Evolutionary conservation across 805 yeast species (phyloP).

Genomic region (Metschnikowia gruessii): DNA sequence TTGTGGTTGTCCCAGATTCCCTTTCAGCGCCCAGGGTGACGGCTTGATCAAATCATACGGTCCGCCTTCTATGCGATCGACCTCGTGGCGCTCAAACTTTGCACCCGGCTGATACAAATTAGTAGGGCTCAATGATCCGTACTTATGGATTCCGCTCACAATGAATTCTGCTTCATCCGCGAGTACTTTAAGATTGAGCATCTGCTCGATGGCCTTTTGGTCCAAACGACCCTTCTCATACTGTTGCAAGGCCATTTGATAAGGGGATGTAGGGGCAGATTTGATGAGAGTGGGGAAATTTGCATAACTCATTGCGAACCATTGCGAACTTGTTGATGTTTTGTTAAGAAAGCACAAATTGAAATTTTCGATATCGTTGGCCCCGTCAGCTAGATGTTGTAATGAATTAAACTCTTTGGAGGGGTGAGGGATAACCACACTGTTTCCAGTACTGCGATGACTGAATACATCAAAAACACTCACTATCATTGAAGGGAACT

Average conservation of each 20-base stretch:
- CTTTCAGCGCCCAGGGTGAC: constrained; percentile 1
- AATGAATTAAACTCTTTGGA: constrained; percentile 40
- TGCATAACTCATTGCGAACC: constrained; percentile 82
- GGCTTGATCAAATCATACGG: not conserved
- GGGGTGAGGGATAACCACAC: constrained; percentile 68
- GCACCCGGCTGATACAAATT: constrained; percentile 38
- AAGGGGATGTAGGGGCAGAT: constrained; percentile 73
- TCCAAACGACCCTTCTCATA: constrained; percentile 20
- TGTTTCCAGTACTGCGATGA: constrained; percentile 26
- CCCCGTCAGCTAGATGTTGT: constrained; percentile 23
- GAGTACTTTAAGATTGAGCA: constrained; percentile 17
- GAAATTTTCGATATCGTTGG: constrained; percentile 17
- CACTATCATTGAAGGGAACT: constrained; percentile 67
- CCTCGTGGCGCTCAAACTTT: constrained; percentile 22
- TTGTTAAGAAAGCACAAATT: constrained; percentile 62
- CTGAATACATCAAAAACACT: constrained; percentile 74
- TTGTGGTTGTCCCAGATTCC: constrained; percentile 15
- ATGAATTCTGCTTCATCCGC: constrained; percentile 23
- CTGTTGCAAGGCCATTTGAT: constrained; percentile 41
- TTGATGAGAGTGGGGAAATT: constrained; percentile 79
- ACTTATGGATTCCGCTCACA: constrained; percentile 38
- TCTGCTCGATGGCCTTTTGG: constrained; percentile 10
- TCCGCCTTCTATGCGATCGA: constrained; percentile 28
- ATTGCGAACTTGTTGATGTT: constrained; percentile 58
- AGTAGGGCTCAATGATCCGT: constrained; percentile 26